These are phyloP conservation scores for Oxyria digyna DNA, from an alignment of 148 eudicot genomes.

Conservation along the genomic window DNA sequence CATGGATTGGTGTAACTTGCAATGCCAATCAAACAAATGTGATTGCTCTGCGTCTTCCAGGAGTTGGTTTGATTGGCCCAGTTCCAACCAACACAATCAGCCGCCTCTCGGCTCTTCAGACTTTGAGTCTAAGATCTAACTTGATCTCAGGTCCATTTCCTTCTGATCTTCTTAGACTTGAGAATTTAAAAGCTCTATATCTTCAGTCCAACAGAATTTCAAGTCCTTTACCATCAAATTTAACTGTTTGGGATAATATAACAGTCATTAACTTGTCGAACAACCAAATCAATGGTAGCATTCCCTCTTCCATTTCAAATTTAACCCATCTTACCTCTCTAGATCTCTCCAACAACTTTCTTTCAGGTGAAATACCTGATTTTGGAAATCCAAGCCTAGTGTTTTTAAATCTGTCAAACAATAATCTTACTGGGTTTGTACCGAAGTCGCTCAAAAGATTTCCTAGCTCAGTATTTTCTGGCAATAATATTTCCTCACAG, in stretches of 20 bases:
- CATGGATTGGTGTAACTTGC: constrained; percentile 27
- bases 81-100: constrained; percentile 17
- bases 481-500: constrained; percentile 13
- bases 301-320: constrained; percentile 26
- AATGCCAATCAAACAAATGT: constrained; percentile 14
- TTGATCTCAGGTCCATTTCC: constrained; percentile 26
- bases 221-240: constrained; percentile 26
- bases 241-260: constrained; percentile 43
- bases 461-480: constrained; percentile 31
- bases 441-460: constrained; percentile 27
- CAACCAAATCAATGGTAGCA: constrained; percentile 49
- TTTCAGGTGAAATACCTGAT: constrained; percentile 39
- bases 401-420: constrained; percentile 28
- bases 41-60: constrained; percentile 19
- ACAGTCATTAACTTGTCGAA: constrained; percentile 32
- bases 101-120: constrained; percentile 14
- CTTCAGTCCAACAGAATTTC: constrained; percentile 21
- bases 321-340: constrained; percentile 28
- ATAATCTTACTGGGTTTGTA: constrained; percentile 27
- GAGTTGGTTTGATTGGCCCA: constrained; percentile 16
- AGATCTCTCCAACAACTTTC: constrained; percentile 26
- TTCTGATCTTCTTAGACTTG: constrained; percentile 22
- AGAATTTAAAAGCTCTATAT: constrained; percentile 19
- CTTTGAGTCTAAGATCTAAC: constrained; percentile 22
- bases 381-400: constrained; percentile 19